phyloP scores from a whole-genome alignment of 306 rosid species.

The Dicorynia guianensis region DNA sequence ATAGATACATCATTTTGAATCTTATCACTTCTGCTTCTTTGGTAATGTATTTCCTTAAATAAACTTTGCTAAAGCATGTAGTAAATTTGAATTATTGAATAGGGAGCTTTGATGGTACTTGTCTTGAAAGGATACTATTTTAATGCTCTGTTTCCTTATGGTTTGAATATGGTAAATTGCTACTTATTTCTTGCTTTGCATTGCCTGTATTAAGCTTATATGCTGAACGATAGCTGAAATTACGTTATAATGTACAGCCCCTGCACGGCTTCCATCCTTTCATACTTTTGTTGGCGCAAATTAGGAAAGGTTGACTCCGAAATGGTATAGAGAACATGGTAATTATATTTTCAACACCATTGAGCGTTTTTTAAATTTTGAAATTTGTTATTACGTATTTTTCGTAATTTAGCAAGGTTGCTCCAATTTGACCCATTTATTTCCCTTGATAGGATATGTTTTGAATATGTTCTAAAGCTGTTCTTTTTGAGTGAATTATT shows the following conservation, averaged over 20 bases:
- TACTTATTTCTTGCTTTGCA: conserved; percentile 14
- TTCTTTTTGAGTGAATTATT: neutral
- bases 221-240: conserved; percentile 39
- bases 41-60: neutral
- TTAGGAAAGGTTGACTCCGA: conserved; percentile 91
- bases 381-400: no score
- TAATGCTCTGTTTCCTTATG: neutral
- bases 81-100: conserved; percentile 8
- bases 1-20: neutral
- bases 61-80: neutral
- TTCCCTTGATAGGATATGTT: conserved; percentile 16
- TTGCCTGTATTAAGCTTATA: conserved; percentile 1
- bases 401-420: neutral
- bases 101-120: conserved; percentile 3
- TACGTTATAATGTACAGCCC: conserved; percentile 58
- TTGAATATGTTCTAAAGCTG: conserved; percentile 27
- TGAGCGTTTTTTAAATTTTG: neutral
- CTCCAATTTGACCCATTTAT: neutral
- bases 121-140: neutral
- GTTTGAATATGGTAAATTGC: neutral
- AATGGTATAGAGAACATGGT: conserved; percentile 97
- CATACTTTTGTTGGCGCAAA: conserved; percentile 96
- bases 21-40: neutral
- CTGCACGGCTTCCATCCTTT: conserved; percentile 91
- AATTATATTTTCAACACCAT: conserved; percentile 50